Percentiles rank a stretch among this genome's conserved stretches.
These are phyloP conservation scores for Massarina eburnea DNA, from an alignment of 2,329 filamentous ascomycete genomes.

Conservation along the genomic window DNA sequence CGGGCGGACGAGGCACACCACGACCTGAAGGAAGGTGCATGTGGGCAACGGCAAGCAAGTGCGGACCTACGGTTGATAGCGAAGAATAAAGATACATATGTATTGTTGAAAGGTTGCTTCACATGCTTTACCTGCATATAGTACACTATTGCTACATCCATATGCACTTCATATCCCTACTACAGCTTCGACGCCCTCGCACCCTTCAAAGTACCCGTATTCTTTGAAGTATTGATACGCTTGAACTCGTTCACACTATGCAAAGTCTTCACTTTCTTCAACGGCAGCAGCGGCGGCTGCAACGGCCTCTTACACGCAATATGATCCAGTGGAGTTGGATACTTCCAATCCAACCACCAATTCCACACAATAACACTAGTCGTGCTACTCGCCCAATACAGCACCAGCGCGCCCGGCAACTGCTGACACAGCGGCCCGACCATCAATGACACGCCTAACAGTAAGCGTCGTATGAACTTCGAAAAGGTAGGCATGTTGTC, in stretches of 20 bases:
- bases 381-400: conserved; percentile 45
- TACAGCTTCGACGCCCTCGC: neutral
- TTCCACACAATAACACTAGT: conserved; percentile 38
- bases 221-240: too few species aligned
- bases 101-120: neutral
- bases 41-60: too few species aligned
- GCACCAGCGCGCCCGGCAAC: conserved; percentile 44
- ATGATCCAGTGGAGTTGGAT: conserved; percentile 27
- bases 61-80: too few species aligned
- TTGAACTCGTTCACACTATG: neutral
- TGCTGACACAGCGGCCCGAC: conserved; percentile 38
- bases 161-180: neutral
- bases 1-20: too few species aligned
- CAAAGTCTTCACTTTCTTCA: too few species aligned
- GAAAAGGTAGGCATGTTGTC: conserved; percentile 13
- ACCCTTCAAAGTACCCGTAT: too few species aligned
- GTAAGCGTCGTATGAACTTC: conserved; percentile 21
- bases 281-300: conserved; percentile 16
- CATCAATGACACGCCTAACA: conserved; percentile 31
- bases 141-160: neutral
- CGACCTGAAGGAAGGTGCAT: too few species aligned
- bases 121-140: neutral
- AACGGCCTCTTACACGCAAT: conserved; percentile 32
- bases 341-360: conserved; percentile 32
- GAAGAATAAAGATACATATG: too few species aligned